phyloP scores from a whole-genome alignment of 2,329 filamentous ascomycete genomes.

The Elsinoe necatrix region DNA sequence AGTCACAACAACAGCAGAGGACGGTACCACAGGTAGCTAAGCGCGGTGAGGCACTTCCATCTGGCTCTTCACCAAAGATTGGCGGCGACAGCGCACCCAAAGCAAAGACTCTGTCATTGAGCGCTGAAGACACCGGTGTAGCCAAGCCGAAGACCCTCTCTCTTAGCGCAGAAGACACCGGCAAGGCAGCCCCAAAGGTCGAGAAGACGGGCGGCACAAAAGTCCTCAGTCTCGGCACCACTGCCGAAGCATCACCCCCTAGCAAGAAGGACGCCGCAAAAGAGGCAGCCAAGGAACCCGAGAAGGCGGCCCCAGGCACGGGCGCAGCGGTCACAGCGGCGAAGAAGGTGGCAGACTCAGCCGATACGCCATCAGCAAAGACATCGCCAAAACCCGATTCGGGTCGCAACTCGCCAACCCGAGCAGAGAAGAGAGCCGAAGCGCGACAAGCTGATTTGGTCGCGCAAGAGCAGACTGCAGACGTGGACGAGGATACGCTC shows the following conservation, averaged over 20 bases:
- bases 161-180: conserved; percentile 41
- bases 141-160: conserved; percentile 53
- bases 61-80: conserved; percentile 41
- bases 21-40: conserved; percentile 57
- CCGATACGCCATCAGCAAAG: conserved; percentile 58
- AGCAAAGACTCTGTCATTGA: conserved; percentile 36
- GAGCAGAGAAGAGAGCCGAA: conserved; percentile 47
- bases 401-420: conserved; percentile 66
- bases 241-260: conserved; percentile 36
- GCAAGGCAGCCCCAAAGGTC: conserved; percentile 48
- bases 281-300: conserved; percentile 34
- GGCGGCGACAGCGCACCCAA: conserved; percentile 37
- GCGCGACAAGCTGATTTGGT: conserved; percentile 63
- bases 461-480: conserved; percentile 66
- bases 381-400: conserved; percentile 76
- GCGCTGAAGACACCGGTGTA: conserved; percentile 50
- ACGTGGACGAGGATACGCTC: conserved; percentile 75
- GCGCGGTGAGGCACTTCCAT: conserved; percentile 44
- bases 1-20: conserved; percentile 36
- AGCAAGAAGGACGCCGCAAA: conserved; percentile 44
- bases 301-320: conserved; percentile 49
- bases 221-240: conserved; percentile 58
- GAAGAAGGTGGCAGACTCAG: conserved; percentile 88
- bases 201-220: conserved; percentile 50
- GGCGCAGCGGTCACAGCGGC: conserved; percentile 76